These are phyloP conservation scores for Pythium scleroteichum DNA, from an alignment of 352 stramenopile species.

Conservation along the genomic window DNA sequence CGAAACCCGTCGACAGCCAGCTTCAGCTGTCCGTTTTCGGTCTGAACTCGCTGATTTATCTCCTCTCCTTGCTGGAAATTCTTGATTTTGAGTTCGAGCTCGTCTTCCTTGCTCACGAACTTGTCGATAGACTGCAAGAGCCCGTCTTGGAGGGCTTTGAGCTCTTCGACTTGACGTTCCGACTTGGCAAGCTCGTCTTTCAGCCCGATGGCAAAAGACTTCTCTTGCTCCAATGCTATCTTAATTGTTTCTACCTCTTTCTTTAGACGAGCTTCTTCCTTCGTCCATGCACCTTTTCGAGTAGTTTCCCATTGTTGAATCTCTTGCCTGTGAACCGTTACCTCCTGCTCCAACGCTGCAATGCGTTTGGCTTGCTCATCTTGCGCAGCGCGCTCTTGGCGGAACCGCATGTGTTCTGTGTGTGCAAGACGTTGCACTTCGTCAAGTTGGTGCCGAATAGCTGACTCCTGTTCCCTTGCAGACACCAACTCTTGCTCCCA, in stretches of 20 bases:
- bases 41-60: neutral
- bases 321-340: conserved; percentile 21
- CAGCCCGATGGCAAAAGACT: neutral
- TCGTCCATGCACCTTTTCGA: conserved; percentile 10
- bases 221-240: conserved; percentile 13
- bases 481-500: conserved; percentile 26
- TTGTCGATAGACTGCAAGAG: conserved; percentile 60
- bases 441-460: conserved; percentile 31
- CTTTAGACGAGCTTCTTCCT: conserved; percentile 31
- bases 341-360: conserved; percentile 23
- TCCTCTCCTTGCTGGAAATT: conserved; percentile 32
- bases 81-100: conserved; percentile 15
- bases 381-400: conserved; percentile 11
- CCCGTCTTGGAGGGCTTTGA: conserved; percentile 71
- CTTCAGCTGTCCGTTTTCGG: conserved; percentile 2
- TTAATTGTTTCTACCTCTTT: conserved; percentile 33
- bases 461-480: conserved; percentile 31
- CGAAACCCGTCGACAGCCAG: neutral
- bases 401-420: conserved; percentile 28
- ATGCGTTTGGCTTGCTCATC: conserved; percentile 23
- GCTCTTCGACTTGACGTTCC: conserved; percentile 47
- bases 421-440: conserved; percentile 34
- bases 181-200: conserved; percentile 22
- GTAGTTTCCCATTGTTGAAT: conserved; percentile 11
- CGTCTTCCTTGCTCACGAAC: conserved; percentile 37